Base-by-base conservation (phyloP, 495 filamentous ascomycete species). In the Aspergillus avenaceus region DNA sequence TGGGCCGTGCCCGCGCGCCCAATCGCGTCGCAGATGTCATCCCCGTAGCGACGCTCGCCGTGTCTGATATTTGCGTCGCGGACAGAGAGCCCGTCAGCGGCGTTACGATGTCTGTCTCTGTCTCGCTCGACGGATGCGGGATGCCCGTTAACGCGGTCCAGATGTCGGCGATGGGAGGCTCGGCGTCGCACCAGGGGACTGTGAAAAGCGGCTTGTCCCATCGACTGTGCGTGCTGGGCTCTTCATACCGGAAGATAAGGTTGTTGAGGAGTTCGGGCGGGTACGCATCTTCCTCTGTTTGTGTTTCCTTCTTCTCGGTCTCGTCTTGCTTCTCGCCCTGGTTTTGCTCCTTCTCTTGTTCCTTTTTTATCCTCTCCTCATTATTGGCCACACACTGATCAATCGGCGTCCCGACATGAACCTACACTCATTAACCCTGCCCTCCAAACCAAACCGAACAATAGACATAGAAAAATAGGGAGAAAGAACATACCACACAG, bases 181-280 rank as follows among this genome's bases (percentile, higher is more conserved):
- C 63, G 31, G 77, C 72, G 62, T 98, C 93, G 11, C 85, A 79
- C 75, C 83, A 91, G 9, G 88, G 81, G 0, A 97, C 83, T 8
- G 90, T 92, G 72, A 97, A 97, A 18, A 97, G 77, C 5, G 93
- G 93, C 54, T 85, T 87, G 65, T 98, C 93, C 93, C 93, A 98
- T 40, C 93, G 79, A 13, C 81, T 87, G 87, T 97, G 92, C 42
- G 87, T 84, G 71, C 91, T 96, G 12, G 93, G 93, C 71, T 97
- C 93, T 68, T 98, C 93, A 65, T 95, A 96, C 41, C 93, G 83
- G 62, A 91, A 96, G 41, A 97, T 84, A 14, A 98, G 81, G 66
- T 97, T 96, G 60, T 96, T 87, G 73, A 95, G 90, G 54, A 89
- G 83, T 4, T 83, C 79, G 0, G 73, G 63, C 5, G 77, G 73